These are phyloP conservation scores for Nakaseomyces nivariensis DNA, from an alignment of 1,139 yeast species.

Conservation along the genomic window DNA sequence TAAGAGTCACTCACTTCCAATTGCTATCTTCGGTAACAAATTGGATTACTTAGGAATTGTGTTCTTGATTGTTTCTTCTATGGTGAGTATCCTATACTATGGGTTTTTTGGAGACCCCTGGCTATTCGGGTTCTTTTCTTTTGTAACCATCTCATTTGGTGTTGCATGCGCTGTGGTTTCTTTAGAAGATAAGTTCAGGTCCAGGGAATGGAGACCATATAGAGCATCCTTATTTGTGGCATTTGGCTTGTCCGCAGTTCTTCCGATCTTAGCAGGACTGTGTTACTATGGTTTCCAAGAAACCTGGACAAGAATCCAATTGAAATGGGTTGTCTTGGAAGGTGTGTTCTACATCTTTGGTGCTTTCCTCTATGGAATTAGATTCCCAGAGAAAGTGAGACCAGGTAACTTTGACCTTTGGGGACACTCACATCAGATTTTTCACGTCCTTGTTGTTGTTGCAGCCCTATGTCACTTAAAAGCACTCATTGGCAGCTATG, in stretches of 20 bases:
- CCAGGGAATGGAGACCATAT: constrained; percentile 62
- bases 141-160: constrained; percentile 48
- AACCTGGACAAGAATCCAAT: constrained; percentile 43
- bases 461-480: constrained; percentile 73
- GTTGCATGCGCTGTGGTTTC: constrained; percentile 54
- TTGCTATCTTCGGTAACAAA: constrained; percentile 62
- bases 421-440: constrained; percentile 85
- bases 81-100: constrained; percentile 60
- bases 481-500: constrained; percentile 55
- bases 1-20: constrained; percentile 59
- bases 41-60: constrained; percentile 85
- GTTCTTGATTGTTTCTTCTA: constrained; percentile 62
- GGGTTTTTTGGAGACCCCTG: constrained; percentile 47
- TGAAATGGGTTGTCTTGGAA: constrained; percentile 56
- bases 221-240: constrained; percentile 71
- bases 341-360: constrained; percentile 70
- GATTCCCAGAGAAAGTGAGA: constrained; percentile 64
- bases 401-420: constrained; percentile 64
- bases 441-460: constrained; percentile 69
- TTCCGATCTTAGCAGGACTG: constrained; percentile 55
- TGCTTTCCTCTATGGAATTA: constrained; percentile 64
- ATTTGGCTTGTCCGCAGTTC: constrained; percentile 70
- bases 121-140: constrained; percentile 37
- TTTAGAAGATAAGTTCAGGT: constrained; percentile 52
- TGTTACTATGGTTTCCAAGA: constrained; percentile 35